Conservation (phyloP, 352 stramenopile species). For the Phytophthora uliginosa region DNA sequence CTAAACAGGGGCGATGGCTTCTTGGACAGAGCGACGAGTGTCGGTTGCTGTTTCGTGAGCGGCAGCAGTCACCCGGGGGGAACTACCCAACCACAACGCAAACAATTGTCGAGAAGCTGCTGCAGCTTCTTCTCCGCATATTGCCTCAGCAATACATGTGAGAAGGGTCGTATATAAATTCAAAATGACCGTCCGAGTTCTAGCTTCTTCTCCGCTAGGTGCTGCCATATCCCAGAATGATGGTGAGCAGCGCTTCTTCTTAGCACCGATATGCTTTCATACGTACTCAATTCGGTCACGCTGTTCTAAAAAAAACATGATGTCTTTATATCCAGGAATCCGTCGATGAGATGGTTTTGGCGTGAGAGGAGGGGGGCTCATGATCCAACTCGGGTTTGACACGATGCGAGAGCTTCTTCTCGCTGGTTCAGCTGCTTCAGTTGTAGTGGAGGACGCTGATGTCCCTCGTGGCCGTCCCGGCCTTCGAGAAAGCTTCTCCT, state of each 20-base stretch:
- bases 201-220: not conserved
- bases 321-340: not conserved
- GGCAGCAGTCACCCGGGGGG: too few species aligned
- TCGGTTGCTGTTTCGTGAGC: not conserved
- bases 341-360: not conserved
- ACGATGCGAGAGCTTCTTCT: too few species aligned
- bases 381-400: not conserved
- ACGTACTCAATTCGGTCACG: not conserved
- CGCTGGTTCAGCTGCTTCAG: too few species aligned
- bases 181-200: not conserved
- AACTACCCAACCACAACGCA: not conserved
- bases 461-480: too few species aligned
- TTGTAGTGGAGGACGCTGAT: too few species aligned
- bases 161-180: conserved; percentile 4
- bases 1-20: not conserved
- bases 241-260: not conserved
- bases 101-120: not conserved
- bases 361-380: conserved; percentile 3
- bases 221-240: not conserved
- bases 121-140: not conserved
- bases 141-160: not conserved
- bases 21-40: not conserved
- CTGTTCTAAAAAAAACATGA: not conserved
- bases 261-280: not conserved
- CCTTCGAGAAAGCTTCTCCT: too few species aligned